phyloP scores from a whole-genome alignment of 2,329 filamentous ascomycete species.

The Neofusicoccum sp. region DNA sequence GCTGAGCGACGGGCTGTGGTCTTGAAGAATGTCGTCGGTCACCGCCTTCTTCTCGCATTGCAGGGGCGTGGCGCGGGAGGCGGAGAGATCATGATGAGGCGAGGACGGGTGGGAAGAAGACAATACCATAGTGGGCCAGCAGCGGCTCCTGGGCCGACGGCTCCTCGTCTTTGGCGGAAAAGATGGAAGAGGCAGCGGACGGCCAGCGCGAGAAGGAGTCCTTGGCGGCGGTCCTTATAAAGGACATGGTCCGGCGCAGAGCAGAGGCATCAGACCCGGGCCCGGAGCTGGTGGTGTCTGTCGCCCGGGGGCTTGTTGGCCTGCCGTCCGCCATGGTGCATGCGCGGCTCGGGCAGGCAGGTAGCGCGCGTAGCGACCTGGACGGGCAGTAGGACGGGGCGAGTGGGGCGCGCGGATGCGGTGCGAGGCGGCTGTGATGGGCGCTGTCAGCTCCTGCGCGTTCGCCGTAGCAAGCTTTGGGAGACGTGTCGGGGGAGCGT shows the following conservation, averaged over 20 bases:
- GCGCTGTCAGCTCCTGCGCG: background rate
- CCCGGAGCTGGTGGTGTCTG: background rate
- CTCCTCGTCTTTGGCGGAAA: constrained; percentile 1
- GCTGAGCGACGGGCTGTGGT: constrained; percentile 14
- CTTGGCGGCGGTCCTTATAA: background rate
- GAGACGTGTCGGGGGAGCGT: constrained; percentile 8
- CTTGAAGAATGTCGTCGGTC: constrained; percentile 9
- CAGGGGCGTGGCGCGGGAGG: background rate
- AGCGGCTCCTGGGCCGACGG: constrained; percentile 4
- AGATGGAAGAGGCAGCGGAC: constrained; percentile 6
- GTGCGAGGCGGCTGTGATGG: background rate
- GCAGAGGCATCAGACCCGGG: background rate
- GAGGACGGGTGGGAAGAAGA: constrained; percentile 4
- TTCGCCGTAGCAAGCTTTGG: background rate
- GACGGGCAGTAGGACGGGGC: background rate
- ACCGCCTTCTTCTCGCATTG: constrained; percentile 5
- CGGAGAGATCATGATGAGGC: background rate
- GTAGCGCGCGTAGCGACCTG: background rate
- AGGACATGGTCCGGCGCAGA: constrained; percentile 2
- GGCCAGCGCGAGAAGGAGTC: constrained; percentile 2
- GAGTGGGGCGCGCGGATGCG: constrained; percentile 5
- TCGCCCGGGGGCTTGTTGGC: background rate
- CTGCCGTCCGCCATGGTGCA: background rate
- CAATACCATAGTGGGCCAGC: constrained; percentile 11
- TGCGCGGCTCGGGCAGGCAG: background rate